Percentiles rank a stretch among this genome's conserved stretches.
Conservation (phyloP, 2,329 filamentous ascomycete genomes). For the Thelonectria olida region DNA sequence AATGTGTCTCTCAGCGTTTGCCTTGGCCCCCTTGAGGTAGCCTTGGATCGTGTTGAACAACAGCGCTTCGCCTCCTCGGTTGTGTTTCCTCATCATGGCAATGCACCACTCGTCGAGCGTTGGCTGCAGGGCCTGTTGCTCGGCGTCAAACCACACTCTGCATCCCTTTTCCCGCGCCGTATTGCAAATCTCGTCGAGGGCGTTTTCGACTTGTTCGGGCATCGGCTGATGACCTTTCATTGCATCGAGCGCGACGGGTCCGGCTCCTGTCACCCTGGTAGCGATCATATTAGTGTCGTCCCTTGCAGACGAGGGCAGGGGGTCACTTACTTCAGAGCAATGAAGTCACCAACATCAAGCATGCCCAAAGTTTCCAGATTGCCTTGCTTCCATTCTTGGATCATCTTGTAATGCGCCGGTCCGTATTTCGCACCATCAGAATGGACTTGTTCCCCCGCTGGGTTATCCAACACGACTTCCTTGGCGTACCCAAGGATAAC, state of each 20-base stretch:
- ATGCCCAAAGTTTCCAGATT: slow-evolving; percentile 63
- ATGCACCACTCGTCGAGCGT: slow-evolving; percentile 47
- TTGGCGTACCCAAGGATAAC: slow-evolving; percentile 63
- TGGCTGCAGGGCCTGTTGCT: slow-evolving; percentile 54
- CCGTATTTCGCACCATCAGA: slow-evolving; percentile 21
- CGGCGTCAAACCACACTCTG: slow-evolving; percentile 56
- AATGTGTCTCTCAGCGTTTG: slow-evolving; percentile 56
- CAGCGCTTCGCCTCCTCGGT: slow-evolving; percentile 44
- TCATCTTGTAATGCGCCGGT: slow-evolving; percentile 24
- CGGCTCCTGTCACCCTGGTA: slow-evolving; percentile 53
- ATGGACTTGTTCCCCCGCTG: slow-evolving; percentile 25
- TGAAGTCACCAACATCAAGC: slow-evolving; percentile 61
- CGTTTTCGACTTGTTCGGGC: slow-evolving; percentile 50
- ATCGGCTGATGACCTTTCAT: slow-evolving; percentile 46
- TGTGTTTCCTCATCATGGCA: slow-evolving; percentile 49
- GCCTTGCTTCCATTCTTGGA: slow-evolving; percentile 60
- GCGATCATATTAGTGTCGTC: not conserved
- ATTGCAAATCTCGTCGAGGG: slow-evolving; percentile 50
- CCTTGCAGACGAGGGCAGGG: fast-evolving
- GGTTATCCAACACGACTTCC: slow-evolving; percentile 52
- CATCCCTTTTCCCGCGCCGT: slow-evolving; percentile 47
- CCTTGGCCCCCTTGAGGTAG: slow-evolving; percentile 60
- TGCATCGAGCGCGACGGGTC: slow-evolving; percentile 48
- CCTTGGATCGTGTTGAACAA: slow-evolving; percentile 64
- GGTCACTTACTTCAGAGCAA: slow-evolving; percentile 64